phyloP scores from a whole-genome alignment of 345 rosid species.

The Gossypium australe region DNA sequence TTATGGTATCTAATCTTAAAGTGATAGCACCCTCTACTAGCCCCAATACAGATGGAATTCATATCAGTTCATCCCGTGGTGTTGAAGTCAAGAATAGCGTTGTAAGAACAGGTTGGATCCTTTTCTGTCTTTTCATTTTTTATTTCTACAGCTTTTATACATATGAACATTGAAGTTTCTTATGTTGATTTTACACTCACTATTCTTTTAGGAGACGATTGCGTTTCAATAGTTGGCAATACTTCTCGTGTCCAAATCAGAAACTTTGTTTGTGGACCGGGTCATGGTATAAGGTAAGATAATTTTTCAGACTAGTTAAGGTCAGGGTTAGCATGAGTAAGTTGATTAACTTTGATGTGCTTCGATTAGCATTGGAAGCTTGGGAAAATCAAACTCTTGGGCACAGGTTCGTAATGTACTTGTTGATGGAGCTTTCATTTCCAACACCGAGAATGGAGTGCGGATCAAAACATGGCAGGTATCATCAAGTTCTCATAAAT shows the following conservation, averaged over 20 bases:
- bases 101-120: slow-evolving; percentile 58
- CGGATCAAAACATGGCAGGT: slow-evolving; percentile 99
- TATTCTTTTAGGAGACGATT: slow-evolving; percentile 74
- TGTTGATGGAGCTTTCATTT: slow-evolving; percentile 57
- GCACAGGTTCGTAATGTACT: slow-evolving; percentile 47
- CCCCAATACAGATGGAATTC: slow-evolving; percentile 95
- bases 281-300: slow-evolving; percentile 87
- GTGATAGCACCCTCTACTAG: slow-evolving; percentile 68
- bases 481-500: slow-evolving; percentile 5
- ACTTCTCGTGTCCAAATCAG: slow-evolving; percentile 63
- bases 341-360: slow-evolving; percentile 2
- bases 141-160: background rate
- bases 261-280: slow-evolving; percentile 81
- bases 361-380: slow-evolving; percentile 70
- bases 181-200: slow-evolving; percentile 9
- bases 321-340: background rate
- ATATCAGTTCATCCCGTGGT: slow-evolving; percentile 66
- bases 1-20: slow-evolving; percentile 32
- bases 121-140: background rate
- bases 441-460: slow-evolving; percentile 68
- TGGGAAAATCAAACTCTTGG: slow-evolving; percentile 68
- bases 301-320: background rate
- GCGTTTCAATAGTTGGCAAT: slow-evolving; percentile 78
- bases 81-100: slow-evolving; percentile 46
- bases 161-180: background rate